These are phyloP conservation scores for Nicotiana undulata DNA, from an alignment of 257 asterid genomes.

Conservation along the genomic window DNA sequence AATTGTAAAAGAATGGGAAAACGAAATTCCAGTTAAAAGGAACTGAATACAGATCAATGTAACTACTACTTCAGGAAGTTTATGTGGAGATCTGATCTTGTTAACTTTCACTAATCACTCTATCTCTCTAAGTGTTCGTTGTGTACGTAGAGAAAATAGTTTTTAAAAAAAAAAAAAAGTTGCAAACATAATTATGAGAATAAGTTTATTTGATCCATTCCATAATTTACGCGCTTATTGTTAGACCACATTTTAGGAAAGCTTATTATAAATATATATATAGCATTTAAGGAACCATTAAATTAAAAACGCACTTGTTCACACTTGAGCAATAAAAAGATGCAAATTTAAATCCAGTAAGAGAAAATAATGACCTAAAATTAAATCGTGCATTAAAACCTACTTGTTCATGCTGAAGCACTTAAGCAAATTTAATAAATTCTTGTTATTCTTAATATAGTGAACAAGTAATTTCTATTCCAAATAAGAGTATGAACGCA, in stretches of 20 bases:
- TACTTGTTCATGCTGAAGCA: background rate
- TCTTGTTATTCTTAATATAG: background rate
- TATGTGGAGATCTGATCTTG: background rate
- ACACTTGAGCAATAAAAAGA: background rate
- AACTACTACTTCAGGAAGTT: background rate
- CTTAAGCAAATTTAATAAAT: background rate
- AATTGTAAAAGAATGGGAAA: background rate
- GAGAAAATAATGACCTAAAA: background rate
- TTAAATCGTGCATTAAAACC: background rate
- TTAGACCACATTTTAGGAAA: background rate
- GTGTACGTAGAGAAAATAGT: background rate
- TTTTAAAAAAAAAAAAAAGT: background rate
- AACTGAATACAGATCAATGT: no score
- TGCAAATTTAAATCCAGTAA: background rate
- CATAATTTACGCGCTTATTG: background rate
- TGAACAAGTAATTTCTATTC: background rate
- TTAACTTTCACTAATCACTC: background rate
- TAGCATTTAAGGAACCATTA: background rate
- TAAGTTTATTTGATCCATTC: background rate
- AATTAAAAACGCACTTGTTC: background rate
- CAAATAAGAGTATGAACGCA: background rate
- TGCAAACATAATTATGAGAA: background rate
- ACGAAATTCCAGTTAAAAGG: no score
- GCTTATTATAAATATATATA: background rate
- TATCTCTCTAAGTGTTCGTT: background rate